A percentile compares a stretch with the other conserved stretches of the same genome.
phyloP scores from a whole-genome alignment of 352 stramenopile species.

The Pythium chondricola region DNA sequence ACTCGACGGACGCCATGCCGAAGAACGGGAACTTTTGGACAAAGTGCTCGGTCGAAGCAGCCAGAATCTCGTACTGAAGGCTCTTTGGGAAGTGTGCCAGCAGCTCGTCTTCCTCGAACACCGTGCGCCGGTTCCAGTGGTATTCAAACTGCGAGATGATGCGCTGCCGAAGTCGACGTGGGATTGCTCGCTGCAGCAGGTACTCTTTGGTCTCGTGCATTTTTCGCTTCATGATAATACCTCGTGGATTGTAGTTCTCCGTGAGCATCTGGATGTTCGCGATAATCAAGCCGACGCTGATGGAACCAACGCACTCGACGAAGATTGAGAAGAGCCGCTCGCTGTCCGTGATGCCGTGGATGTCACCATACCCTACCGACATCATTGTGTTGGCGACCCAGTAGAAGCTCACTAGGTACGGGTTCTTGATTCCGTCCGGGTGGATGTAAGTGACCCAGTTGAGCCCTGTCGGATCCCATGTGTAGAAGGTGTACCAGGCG shows the following conservation, averaged over 20 bases:
- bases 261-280: slow-evolving; percentile 91
- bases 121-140: slow-evolving; percentile 61
- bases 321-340: slow-evolving; percentile 85
- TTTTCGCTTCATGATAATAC: slow-evolving; percentile 66
- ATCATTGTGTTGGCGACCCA: slow-evolving; percentile 93
- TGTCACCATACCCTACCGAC: slow-evolving; percentile 90
- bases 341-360: slow-evolving; percentile 69
- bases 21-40: slow-evolving; percentile 77
- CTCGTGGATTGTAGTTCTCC: slow-evolving; percentile 85
- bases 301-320: slow-evolving; percentile 75
- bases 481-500: slow-evolving; percentile 80
- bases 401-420: slow-evolving; percentile 90
- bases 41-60: slow-evolving; percentile 69
- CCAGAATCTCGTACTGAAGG: slow-evolving; percentile 75
- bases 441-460: slow-evolving; percentile 69
- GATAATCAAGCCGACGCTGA: slow-evolving; percentile 90
- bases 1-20: slow-evolving; percentile 64
- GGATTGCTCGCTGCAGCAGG: slow-evolving; percentile 61
- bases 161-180: slow-evolving; percentile 49
- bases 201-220: slow-evolving; percentile 79
- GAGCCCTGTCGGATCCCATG: slow-evolving; percentile 54
- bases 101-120: slow-evolving; percentile 70
- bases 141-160: slow-evolving; percentile 81
- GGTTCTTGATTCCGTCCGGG: slow-evolving; percentile 33
- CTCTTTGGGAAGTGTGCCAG: slow-evolving; percentile 61